Base-by-base conservation (phyloP, 73 alveolate genomes). In the Diophrys appendiculata region DNA sequence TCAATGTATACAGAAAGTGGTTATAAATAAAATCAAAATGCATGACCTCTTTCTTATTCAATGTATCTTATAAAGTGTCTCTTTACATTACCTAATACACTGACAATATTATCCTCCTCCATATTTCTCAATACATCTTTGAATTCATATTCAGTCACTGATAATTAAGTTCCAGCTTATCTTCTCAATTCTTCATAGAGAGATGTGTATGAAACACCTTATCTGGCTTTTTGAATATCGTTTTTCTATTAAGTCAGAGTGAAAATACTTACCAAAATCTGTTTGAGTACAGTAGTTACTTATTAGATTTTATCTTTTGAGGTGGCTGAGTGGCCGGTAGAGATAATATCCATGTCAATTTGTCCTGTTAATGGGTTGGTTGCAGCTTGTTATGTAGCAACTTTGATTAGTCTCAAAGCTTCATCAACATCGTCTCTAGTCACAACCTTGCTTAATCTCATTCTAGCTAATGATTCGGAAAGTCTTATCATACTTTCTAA, bases 381-480 rank as follows among this genome's bases (percentile, higher is more conserved):
- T 0, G 99, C 99, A 0, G 98, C 97, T 73, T 93, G 97, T 82
- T 95, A 97, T 65, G 98, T 93, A 33, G 99, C 99, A n/a, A 95
- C 98, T 88, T 95, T 97, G 89, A 95, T 90, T 69, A 97, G 88
- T 52, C 97, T 73, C 53, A 88, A 89, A 0, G 98, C 99, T 89
- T 95, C 99, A 22, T 95, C 96, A 34, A 97, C 98, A 80, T 97
- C 99, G 13, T 78, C 74, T 80, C 81, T 92, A 69, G 78, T 94
- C 43, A 97, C 97, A 27, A 73, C 75, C 68, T 86, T 92, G 1
- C 95, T 83, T 29, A 97, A 89, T 81, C 98, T 87, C 95, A 94
- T 82, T 86, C 91, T 93, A 0, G 99, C 99, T 33, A 93, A 74
- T 5, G 99, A 97, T 81, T 97, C 99, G 5, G 98, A 80, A 72